Base-by-base conservation (phyloP, 1,284 basidiomycete species). In the Mycena sp. region DNA sequence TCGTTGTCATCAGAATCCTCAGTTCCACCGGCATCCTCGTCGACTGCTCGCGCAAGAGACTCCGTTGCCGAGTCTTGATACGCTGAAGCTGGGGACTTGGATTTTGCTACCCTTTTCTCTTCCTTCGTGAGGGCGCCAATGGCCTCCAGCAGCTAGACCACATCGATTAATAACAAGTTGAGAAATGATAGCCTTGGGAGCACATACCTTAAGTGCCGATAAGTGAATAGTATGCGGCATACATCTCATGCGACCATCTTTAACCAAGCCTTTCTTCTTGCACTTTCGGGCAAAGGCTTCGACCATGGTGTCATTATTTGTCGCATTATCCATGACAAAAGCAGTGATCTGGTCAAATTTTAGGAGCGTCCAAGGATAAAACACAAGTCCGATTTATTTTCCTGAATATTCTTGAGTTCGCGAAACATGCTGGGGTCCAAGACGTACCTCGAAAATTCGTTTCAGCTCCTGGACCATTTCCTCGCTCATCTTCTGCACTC, bases 181-280 rank as follows among this genome's bases (percentile, higher is more conserved):
- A 14, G 25, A 50, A 38, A 52, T 30, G 35, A 28, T 16, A 14
- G 12, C 30, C 3, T 17, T 37, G 17, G 29, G 41, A 41, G 21
- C 29, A 60, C 61, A 16, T 62, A 76, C 75, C 69, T 76, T 68
- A 16, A 78, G 37, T 9, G 74, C 72, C 21, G 74, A 69, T 6
- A 76, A 64, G 59, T 77, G 74, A 25, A 75, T 65, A 2, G 71
- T 74, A 44, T 76, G 74, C 0, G 74, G 75, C 68, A 75, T 71
- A 56, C 74, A 76, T 12, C 65, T 55, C 43, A 72, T 55, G 9
- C 67, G 64, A 12, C 68, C 66, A n/a, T 67, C 49, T 1, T 30
- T 28, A 1, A 19, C 23, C 29, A 73, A 69, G 16, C 54, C 67
- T 12, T 44, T 17, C 21, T 50, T 43, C n/a, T 2, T 9, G 19